These are phyloP conservation scores for Lactarius psammicola DNA, from an alignment of 768 basidiomycete genomes.

Conservation along the genomic window DNA sequence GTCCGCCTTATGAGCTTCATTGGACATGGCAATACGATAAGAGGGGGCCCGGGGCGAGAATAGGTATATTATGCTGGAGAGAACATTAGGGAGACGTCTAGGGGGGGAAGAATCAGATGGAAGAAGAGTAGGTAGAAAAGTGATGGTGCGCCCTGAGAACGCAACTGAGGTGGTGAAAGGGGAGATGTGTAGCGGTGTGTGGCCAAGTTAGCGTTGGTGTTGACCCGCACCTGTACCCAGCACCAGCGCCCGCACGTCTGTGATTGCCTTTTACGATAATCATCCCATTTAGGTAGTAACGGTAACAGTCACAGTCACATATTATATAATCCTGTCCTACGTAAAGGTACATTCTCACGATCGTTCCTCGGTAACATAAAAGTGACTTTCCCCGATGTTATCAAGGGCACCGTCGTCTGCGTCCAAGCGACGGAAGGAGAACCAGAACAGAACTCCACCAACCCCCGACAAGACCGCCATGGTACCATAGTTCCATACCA, in stretches of 20 bases:
- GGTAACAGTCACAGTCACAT: not conserved
- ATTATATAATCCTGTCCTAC: not conserved
- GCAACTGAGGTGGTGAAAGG: conserved; percentile 2
- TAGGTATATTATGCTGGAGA: conserved; percentile 26
- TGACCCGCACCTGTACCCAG: not conserved
- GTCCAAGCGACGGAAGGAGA: conserved; percentile 55
- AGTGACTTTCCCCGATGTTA: conserved; percentile 44
- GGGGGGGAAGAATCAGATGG: not conserved
- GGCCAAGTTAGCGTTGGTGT: conserved; percentile 1
- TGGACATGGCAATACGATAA: conserved; percentile 44
- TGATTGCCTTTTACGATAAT: conserved; percentile 17
- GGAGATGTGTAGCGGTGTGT: not conserved
- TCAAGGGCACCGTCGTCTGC: conserved; percentile 58
- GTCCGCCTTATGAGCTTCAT: conserved; percentile 68
- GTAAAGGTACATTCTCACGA: not conserved
- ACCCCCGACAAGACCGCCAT: conserved; percentile 53
- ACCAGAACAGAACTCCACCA: conserved; percentile 51
- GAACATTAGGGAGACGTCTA: conserved; percentile 27
- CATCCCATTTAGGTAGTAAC: not conserved
- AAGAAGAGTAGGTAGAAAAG: not conserved
- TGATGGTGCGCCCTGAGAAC: not conserved
- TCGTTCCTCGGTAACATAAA: conserved; percentile 26
- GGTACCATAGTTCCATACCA: conserved; percentile 67
- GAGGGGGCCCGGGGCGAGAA: conserved; percentile 19
- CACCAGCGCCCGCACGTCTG: not conserved